Evolutionary conservation across 768 basidiomycete species (phyloP).

Genomic region (Hericium coralloides): DNA sequence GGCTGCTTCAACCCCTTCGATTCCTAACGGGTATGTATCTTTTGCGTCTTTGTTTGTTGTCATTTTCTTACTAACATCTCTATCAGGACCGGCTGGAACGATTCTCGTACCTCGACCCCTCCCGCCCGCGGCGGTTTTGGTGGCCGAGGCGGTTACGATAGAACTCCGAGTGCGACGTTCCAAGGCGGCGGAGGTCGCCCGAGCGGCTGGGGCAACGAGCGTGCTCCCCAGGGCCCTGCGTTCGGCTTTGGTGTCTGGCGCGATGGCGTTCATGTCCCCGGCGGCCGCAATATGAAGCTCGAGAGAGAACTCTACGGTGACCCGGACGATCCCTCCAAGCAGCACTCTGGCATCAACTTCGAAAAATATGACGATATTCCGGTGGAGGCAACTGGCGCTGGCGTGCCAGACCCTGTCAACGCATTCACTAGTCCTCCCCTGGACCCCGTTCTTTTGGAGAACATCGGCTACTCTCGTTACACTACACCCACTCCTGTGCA

Average conservation of each 20-base stretch:
- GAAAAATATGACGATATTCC: slow-evolving; percentile 99
- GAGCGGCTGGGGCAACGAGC: slow-evolving; percentile 26
- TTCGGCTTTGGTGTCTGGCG: slow-evolving; percentile 76
- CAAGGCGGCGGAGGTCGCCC: slow-evolving; percentile 32
- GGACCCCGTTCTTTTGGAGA: slow-evolving; percentile 90
- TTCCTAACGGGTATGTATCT: slow-evolving; percentile 42
- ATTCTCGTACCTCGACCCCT: slow-evolving; percentile 59
- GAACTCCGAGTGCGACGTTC: slow-evolving; percentile 29
- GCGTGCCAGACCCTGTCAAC: slow-evolving; percentile 91
- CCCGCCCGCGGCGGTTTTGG: slow-evolving; percentile 33
- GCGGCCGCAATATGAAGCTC: slow-evolving; percentile 73
- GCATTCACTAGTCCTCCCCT: slow-evolving; percentile 85
- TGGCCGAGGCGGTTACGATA: slow-evolving; percentile 35
- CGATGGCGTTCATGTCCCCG: slow-evolving; percentile 83
- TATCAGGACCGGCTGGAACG: slow-evolving; percentile 63
- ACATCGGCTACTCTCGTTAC: slow-evolving; percentile 90
- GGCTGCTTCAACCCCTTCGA: slow-evolving; percentile 52
- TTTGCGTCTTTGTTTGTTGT: slow-evolving; percentile 5
- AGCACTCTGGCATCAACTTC: slow-evolving; percentile 98
- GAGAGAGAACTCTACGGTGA: slow-evolving; percentile 98
- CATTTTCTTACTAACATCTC: slow-evolving; percentile 10
- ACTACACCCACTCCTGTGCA: slow-evolving; percentile 96
- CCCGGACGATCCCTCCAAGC: slow-evolving; percentile 71
- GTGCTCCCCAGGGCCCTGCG: too few relatives aligned
- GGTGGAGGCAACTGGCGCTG: slow-evolving; percentile 94